Percentiles rank a stretch among this genome's conserved stretches.
These are phyloP conservation scores for Fusarium anthophilum DNA, from an alignment of 2,329 filamentous ascomycete species.

Conservation along the genomic window DNA sequence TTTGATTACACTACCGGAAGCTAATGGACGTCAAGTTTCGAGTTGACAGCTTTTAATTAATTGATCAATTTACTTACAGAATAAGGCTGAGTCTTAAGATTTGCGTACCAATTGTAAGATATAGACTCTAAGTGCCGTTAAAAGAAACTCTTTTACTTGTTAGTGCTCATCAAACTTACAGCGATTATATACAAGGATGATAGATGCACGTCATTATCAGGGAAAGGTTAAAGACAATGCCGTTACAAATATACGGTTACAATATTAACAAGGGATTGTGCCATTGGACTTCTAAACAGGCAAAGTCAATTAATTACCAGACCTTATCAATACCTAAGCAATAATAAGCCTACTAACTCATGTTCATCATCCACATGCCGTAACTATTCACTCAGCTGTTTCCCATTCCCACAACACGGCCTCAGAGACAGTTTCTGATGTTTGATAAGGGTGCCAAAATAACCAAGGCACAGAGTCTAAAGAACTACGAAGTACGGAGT, in stretches of 20 bases:
- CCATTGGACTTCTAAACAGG: neutral
- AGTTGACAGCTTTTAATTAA: neutral
- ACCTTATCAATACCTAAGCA: neutral
- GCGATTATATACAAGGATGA: neutral
- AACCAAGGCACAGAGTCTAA: too few species aligned
- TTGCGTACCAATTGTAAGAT: neutral
- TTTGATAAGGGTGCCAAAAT: neutral
- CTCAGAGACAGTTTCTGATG: neutral
- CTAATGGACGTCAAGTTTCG: slow-evolving; percentile 21
- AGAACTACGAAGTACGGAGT: neutral
- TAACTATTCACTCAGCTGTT: neutral
- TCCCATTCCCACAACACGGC: neutral
- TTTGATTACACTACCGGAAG: neutral
- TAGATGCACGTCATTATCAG: neutral
- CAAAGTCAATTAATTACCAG: neutral
- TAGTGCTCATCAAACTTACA: neutral
- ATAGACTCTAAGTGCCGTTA: neutral
- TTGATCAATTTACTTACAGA: neutral
- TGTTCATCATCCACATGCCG: neutral
- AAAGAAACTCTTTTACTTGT: neutral
- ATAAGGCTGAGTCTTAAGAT: slow-evolving; percentile 13
- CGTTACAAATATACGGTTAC: neutral
- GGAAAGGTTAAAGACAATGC: neutral
- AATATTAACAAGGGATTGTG: neutral
- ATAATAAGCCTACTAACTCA: neutral